Percentiles rank a stretch among this genome's conserved stretches.
These are phyloP conservation scores for Kodamaea leandrae DNA, from an alignment of 805 yeast species.

Conservation along the genomic window DNA sequence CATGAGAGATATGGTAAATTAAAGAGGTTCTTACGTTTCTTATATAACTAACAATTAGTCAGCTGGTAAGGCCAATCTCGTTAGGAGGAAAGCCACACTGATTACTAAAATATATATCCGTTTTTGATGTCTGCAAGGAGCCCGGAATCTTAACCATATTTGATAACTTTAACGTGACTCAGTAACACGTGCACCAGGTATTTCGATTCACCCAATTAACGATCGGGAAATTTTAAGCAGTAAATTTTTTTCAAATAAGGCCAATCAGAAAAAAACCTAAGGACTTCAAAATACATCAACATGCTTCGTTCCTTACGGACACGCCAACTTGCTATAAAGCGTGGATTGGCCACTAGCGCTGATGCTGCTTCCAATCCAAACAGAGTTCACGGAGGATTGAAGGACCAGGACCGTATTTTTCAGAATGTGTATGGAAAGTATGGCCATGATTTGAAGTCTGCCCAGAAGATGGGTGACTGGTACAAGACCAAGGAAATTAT, in stretches of 20 bases:
- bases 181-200: neutral
- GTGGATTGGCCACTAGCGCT: conserved; percentile 46
- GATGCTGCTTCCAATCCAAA: conserved; percentile 49
- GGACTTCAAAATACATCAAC: neutral
- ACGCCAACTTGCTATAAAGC: conserved; percentile 25
- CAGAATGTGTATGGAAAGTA: conserved; percentile 77
- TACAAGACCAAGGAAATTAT: conserved; percentile 84
- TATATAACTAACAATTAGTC: too few species aligned
- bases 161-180: neutral
- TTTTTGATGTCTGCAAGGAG: too few species aligned
- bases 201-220: conserved; percentile 14
- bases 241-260: conserved; percentile 11
- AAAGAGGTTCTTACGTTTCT: too few species aligned
- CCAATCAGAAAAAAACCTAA: conserved; percentile 8
- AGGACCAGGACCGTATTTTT: conserved; percentile 82
- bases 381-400: conserved; percentile 67
- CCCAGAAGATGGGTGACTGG: conserved; percentile 87
- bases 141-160: too few species aligned
- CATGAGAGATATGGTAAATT: too few species aligned
- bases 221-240: conserved; percentile 17
- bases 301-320: conserved; percentile 38
- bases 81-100: too few species aligned
- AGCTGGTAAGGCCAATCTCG: too few species aligned
- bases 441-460: conserved; percentile 71
- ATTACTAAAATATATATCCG: too few species aligned